These are phyloP conservation scores for Pyrenopolyporus hunteri DNA, from an alignment of 495 filamentous ascomycete species.

Conservation along the genomic window DNA sequence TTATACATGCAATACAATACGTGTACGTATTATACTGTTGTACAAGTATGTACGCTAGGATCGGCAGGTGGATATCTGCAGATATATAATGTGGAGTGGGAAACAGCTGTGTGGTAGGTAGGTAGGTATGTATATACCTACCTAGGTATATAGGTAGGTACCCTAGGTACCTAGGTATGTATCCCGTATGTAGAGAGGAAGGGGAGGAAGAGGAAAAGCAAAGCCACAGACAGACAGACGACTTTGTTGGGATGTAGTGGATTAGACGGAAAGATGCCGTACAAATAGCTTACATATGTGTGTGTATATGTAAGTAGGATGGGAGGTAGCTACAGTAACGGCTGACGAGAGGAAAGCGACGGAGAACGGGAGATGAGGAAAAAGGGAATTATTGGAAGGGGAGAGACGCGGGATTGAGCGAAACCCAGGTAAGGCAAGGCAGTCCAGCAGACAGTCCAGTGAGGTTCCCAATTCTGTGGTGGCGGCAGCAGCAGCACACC, in stretches of 20 bases:
- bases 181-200: conserved; percentile 1
- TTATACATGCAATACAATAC: conserved; percentile 24
- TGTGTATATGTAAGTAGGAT: neutral
- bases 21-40: conserved; percentile 34
- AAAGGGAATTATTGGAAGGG: conserved; percentile 8
- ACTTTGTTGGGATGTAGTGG: too few species aligned
- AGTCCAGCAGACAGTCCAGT: too few species aligned
- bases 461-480: too few species aligned
- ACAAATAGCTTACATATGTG: neutral
- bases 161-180: too few species aligned
- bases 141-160: too few species aligned
- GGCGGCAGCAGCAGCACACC: neutral
- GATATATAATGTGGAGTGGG: neutral
- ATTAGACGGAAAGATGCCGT: too few species aligned
- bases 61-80: conserved; percentile 26
- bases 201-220: conserved; percentile 1
- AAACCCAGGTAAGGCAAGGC: too few species aligned
- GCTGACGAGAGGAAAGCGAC: conserved; percentile 1
- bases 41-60: conserved; percentile 16
- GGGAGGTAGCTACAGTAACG: conserved; percentile 16
- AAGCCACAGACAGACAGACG: conserved; percentile 15
- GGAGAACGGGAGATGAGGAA: conserved; percentile 7
- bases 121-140: too few species aligned
- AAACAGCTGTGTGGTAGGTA: too few species aligned
- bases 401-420: neutral